These are phyloP conservation scores for Lasiosphaeria miniovina DNA, from an alignment of 495 filamentous ascomycete species.

Conservation along the genomic window DNA sequence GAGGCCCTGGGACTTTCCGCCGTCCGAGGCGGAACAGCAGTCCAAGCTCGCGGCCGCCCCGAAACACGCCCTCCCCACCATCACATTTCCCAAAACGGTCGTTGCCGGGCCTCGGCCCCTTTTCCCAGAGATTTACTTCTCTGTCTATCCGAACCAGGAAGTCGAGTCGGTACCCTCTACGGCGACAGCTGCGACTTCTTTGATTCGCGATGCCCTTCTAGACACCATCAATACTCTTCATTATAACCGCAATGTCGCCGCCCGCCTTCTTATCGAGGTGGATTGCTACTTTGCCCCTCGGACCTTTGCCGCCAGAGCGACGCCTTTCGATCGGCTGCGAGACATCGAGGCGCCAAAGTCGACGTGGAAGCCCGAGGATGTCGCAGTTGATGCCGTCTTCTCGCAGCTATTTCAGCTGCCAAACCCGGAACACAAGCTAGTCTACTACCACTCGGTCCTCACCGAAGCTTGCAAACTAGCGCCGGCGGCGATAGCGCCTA, in stretches of 20 bases:
- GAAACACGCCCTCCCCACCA: slow-evolving; percentile 72
- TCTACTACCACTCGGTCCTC: slow-evolving; percentile 93
- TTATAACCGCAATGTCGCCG: slow-evolving; percentile 83
- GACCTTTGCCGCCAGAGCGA: slow-evolving; percentile 90
- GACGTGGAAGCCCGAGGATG: slow-evolving; percentile 97
- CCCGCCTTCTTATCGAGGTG: slow-evolving; percentile 86
- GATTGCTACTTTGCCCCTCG: slow-evolving; percentile 88
- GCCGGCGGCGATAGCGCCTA: slow-evolving; percentile 92
- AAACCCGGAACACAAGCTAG: slow-evolving; percentile 83
- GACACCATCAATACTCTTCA: slow-evolving; percentile 94
- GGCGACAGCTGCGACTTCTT: slow-evolving; percentile 68
- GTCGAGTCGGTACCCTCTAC: slow-evolving; percentile 85
- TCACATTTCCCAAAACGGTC: slow-evolving; percentile 72
- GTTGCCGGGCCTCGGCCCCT: slow-evolving; percentile 68
- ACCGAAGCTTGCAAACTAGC: slow-evolving; percentile 95
- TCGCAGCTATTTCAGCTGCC: slow-evolving; percentile 90
- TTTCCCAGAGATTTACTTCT: slow-evolving; percentile 91
- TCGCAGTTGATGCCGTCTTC: slow-evolving; percentile 94
- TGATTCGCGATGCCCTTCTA: slow-evolving; percentile 80
- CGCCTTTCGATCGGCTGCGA: slow-evolving; percentile 81
- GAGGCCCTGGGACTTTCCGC: slow-evolving; percentile 70
- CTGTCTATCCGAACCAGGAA: slow-evolving; percentile 84
- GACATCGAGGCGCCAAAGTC: slow-evolving; percentile 68
- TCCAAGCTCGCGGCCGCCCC: slow-evolving; percentile 55
- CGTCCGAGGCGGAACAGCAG: slow-evolving; percentile 46